Base-by-base conservation (phyloP, 352 stramenopile species). In the Pythium vanterpoolii region DNA sequence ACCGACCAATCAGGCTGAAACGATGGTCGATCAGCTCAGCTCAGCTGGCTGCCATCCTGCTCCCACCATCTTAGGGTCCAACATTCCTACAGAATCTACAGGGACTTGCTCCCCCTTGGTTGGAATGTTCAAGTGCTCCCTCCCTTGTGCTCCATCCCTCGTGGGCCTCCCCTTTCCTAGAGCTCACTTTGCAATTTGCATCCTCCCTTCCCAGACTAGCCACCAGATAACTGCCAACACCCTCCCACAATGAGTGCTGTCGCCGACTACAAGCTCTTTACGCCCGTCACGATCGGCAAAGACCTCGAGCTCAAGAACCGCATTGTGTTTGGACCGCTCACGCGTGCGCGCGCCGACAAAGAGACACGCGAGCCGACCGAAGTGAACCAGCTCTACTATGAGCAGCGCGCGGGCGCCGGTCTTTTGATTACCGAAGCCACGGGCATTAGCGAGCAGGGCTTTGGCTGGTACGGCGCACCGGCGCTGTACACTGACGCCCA, bases 321-420 rank as follows among this genome's bases (percentile, higher is more conserved):
- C 34, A 52, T 76, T 34, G 66, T 77, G 26, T 49, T 79, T 39
- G 72, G 67, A 26, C 72, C 72, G 13, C 47, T 79, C 13, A 80
- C 72, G 46, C 64, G 27, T 13, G 24, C 33, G 21, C 64, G 27
- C 27, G 33, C 38, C 47, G 63, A 51, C 48, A 47, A 36, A 9
- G 59, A 66, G 9, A 54, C 43, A 18, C 45, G 27, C 36, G 45
- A 64, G 18, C 60, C 62, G 13, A 56, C 23, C 26, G 48, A 42
- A 18, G 2, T 44, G 9, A 60, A 90, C n/a, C 80, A 92, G 58
- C 58, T 59, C 13, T 61, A 76, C 62, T 76, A 76, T 34, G 49
- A 50, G 30, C 56, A 69, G 31, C 55, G 67, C 21, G 61, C 62
- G 2, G 58, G 55, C 6, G 54, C 47, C 8, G 69, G 66, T 19